Conservation (phyloP, 305 asterid species). For the Vinca major region DNA sequence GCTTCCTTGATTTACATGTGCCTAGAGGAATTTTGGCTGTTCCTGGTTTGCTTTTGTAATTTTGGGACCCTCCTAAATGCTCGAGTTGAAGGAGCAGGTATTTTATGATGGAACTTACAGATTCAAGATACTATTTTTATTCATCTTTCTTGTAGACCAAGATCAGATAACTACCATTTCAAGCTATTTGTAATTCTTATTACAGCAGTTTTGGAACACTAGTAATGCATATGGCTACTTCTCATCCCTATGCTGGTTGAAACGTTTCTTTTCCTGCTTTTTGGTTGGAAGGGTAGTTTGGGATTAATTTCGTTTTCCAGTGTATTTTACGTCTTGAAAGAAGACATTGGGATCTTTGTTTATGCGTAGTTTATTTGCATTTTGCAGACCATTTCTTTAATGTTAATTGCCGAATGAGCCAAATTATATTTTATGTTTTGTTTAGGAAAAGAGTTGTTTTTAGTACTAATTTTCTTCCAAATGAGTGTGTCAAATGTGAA, state of each 20-base stretch:
- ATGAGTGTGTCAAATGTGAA: neutral
- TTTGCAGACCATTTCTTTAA: no score
- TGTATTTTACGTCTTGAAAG: no score
- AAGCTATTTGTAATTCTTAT: neutral
- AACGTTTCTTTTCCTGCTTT: no score
- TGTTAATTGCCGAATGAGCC: neutral
- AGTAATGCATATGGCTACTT: no score
- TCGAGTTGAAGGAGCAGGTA: neutral
- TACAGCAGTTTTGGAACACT: neutral
- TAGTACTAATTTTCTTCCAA: neutral
- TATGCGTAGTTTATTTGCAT: no score
- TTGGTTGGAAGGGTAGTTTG: no score
- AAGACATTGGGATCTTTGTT: no score
- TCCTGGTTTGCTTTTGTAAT: neutral
- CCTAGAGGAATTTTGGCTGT: constrained; percentile 2
- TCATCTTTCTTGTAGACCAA: neutral
- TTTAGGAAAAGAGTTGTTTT: neutral
- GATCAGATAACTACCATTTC: neutral
- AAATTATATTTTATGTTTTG: neutral
- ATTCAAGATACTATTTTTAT: neutral
- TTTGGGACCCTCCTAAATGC: constrained; percentile 3
- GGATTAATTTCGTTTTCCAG: no score
- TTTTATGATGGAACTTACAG: neutral
- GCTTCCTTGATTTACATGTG: neutral
- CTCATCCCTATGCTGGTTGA: no score